phyloP scores from a whole-genome alignment of 129 eudicot genomes.

The Tanacetum coccineum region DNA sequence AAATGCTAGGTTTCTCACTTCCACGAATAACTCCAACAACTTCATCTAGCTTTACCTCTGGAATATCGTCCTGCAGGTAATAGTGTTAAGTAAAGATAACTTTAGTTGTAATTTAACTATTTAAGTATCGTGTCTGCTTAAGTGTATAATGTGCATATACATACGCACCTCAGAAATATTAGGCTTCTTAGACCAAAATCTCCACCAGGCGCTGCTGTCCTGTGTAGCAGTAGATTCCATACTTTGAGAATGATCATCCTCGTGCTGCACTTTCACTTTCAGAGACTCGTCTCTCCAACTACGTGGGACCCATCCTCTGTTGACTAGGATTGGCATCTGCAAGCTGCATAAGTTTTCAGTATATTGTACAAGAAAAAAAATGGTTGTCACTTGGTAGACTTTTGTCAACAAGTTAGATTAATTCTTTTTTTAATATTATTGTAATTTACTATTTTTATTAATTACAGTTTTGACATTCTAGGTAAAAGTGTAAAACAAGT shows the following conservation, averaged over 20 bases:
- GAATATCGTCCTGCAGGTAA: slow-evolving; percentile 37
- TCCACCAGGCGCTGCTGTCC: slow-evolving; percentile 59
- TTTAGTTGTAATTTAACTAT: slow-evolving; percentile 9
- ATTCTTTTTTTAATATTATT: neutral
- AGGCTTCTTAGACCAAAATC: slow-evolving; percentile 58
- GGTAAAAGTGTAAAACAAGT: neutral
- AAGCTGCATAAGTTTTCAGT: slow-evolving; percentile 44
- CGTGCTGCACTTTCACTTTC: slow-evolving; percentile 32
- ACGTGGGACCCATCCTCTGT: slow-evolving; percentile 98
- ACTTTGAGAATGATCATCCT: slow-evolving; percentile 30
- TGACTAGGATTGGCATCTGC: slow-evolving; percentile 72
- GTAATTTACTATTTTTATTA: neutral
- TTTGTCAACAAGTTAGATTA: neutral
- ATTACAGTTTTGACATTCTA: neutral
- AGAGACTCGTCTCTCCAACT: slow-evolving; percentile 76
- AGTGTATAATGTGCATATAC: neutral
- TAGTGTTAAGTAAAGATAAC: neutral
- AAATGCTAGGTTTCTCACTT: slow-evolving; percentile 90
- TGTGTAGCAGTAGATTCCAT: slow-evolving; percentile 34
- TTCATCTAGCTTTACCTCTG: slow-evolving; percentile 43
- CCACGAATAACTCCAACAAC: slow-evolving; percentile 86
- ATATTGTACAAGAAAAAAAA: neutral
- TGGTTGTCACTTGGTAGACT: neutral
- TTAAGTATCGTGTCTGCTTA: neutral
- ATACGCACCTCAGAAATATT: slow-evolving; percentile 19